Conservation (phyloP, 164 flowering plant species). For the Protea cynaroides region DNA sequence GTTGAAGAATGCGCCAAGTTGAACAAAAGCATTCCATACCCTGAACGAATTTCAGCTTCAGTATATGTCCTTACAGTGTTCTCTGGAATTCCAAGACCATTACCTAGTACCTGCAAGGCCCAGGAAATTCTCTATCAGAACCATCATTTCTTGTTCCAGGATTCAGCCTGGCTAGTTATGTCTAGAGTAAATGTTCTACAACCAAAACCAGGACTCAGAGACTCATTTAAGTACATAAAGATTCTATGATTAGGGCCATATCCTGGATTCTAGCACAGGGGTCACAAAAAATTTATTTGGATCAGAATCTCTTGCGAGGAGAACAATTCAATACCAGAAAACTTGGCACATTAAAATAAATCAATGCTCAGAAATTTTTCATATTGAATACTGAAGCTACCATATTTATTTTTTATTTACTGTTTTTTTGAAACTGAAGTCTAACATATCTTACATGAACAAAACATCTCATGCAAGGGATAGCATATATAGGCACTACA, state of each 20-base stretch:
- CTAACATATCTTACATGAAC: neutral
- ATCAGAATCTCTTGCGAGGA: too few species aligned
- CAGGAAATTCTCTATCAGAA: constrained; percentile 4
- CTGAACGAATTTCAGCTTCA: constrained; percentile 98
- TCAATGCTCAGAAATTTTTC: too few species aligned
- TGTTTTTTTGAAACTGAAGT: too few species aligned
- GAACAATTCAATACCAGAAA: too few species aligned
- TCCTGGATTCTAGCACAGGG: too few species aligned
- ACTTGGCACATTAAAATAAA: too few species aligned
- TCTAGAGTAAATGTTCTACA: neutral
- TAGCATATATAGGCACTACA: neutral
- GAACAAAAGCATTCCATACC: constrained; percentile 42
- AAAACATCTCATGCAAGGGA: neutral
- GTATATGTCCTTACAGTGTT: constrained; percentile 77
- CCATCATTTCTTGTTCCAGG: neutral
- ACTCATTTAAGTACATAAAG: too few species aligned
- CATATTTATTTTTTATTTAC: too few species aligned
- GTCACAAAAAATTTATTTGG: too few species aligned
- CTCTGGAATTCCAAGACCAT: constrained; percentile 84
- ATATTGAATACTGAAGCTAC: too few species aligned
- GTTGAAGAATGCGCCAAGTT: neutral
- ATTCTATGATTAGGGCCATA: too few species aligned
- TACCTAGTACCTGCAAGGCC: constrained; percentile 63
- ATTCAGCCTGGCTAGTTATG: neutral
- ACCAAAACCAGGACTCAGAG: too few species aligned